phyloP scores from a whole-genome alignment of 2,329 filamentous ascomycete genomes.

The Ophiosphaerella narmari region DNA sequence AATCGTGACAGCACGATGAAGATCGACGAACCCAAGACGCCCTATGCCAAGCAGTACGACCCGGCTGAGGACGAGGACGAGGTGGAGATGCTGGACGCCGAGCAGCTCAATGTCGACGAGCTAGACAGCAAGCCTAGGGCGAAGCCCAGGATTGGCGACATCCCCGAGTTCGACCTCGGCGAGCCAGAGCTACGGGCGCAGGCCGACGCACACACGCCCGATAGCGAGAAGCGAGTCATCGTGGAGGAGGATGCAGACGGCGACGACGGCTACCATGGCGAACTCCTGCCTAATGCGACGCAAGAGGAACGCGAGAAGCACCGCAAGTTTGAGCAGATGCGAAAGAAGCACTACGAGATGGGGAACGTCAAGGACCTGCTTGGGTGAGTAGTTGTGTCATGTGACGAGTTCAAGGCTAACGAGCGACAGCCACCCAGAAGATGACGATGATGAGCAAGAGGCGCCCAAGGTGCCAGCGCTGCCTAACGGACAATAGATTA shows the following conservation, averaged over 20 bases:
- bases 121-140: conserved; percentile 59
- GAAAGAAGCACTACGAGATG: conserved; percentile 99
- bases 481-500: conserved; percentile 26
- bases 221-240: conserved; percentile 76
- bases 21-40: conserved; percentile 98
- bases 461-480: conserved; percentile 12
- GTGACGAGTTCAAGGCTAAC: conserved; percentile 5
- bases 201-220: conserved; percentile 42
- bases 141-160: conserved; percentile 69
- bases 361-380: conserved; percentile 86
- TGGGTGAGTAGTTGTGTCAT: conserved; percentile 57
- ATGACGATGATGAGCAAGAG: conserved; percentile 29
- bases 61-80: conserved; percentile 85
- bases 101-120: conserved; percentile 72
- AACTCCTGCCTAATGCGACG: conserved; percentile 59
- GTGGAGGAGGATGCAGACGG: conserved; percentile 62
- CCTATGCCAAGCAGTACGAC: conserved; percentile 91
- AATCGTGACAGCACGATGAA: conserved; percentile 97
- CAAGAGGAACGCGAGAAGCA: conserved; percentile 88
- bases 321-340: conserved; percentile 82
- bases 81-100: conserved; percentile 66
- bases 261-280: conserved; percentile 58
- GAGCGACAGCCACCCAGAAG: conserved; percentile 24
- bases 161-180: conserved; percentile 87
- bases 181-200: conserved; percentile 72